phyloP scores from a whole-genome alignment of 2,329 filamentous ascomycete genomes.

The Eutypella sp. region DNA sequence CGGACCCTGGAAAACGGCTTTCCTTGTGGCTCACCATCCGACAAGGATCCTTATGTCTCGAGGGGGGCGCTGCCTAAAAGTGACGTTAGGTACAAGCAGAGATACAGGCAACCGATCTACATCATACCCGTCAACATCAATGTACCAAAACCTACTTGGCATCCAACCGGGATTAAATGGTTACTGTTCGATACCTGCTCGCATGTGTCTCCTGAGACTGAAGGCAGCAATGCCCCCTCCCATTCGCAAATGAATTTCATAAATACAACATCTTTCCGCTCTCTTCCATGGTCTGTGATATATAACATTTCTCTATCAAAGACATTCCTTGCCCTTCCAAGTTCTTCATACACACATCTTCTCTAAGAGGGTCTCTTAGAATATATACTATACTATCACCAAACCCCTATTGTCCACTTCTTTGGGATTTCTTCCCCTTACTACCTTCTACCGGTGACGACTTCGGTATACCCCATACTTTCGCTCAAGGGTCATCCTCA shows the following conservation, averaged over 20 bases:
- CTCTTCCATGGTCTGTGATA: too few species aligned
- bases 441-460: conserved; percentile 3
- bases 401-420: background rate
- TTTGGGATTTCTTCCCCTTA: conserved; percentile 2
- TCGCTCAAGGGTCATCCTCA: background rate
- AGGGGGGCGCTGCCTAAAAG: conserved; percentile 21
- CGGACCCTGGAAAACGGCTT: conserved; percentile 7
- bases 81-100: conserved; percentile 18
- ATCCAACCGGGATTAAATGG: conserved; percentile 5
- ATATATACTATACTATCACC: background rate
- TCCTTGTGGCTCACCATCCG: conserved; percentile 19
- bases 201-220: conserved; percentile 7
- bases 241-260: conserved; percentile 20
- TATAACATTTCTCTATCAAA: conserved; percentile 7
- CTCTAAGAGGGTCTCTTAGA: background rate
- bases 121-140: too few species aligned
- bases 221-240: conserved; percentile 17
- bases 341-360: background rate
- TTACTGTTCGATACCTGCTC: conserved; percentile 13
- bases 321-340: background rate
- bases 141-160: too few species aligned
- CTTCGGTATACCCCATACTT: background rate
- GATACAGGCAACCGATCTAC: conserved; percentile 18
- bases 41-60: conserved; percentile 15
- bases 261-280: conserved; percentile 10